A percentile compares a stretch with the other conserved stretches of the same genome.
Conservation (phyloP, 148 eudicot species). For the Arctostaphylos glauca region DNA sequence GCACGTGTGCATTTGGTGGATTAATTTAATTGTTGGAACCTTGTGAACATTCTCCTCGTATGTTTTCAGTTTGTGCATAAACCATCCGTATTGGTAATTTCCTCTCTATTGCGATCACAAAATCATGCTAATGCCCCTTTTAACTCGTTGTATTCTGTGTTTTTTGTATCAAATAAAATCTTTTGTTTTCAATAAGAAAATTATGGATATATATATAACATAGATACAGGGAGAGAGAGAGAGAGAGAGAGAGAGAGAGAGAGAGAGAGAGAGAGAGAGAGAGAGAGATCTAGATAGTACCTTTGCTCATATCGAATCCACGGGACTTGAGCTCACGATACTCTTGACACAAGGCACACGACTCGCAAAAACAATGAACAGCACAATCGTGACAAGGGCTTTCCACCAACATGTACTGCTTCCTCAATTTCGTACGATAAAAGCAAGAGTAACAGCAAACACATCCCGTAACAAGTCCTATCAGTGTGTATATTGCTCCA, state of each 20-base stretch:
- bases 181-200: too few relatives aligned
- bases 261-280: background rate
- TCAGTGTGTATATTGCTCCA: conserved; percentile 14
- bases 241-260: background rate
- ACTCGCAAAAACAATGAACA: conserved; percentile 41
- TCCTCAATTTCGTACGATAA: conserved; percentile 39
- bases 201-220: too few relatives aligned
- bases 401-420: conserved; percentile 32
- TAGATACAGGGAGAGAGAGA: too few relatives aligned
- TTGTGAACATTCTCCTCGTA: too few relatives aligned
- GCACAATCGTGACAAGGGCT: conserved; percentile 37
- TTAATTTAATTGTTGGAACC: too few relatives aligned
- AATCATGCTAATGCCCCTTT: too few relatives aligned
- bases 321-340: conserved; percentile 43
- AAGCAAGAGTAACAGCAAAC: conserved; percentile 17
- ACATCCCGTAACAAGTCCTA: conserved; percentile 14
- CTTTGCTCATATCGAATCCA: conserved; percentile 30
- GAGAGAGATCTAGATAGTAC: conserved; percentile 1
- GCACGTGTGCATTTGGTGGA: too few relatives aligned
- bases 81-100: too few relatives aligned
- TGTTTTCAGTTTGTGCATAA: too few relatives aligned
- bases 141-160: too few relatives aligned
- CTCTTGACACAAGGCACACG: conserved; percentile 47
- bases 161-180: too few relatives aligned
- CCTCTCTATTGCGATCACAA: too few relatives aligned